A percentile compares a stretch with the other conserved stretches of the same genome.
These are phyloP conservation scores for Claviceps capensis DNA, from an alignment of 2,329 filamentous ascomycete species.

Conservation along the genomic window DNA sequence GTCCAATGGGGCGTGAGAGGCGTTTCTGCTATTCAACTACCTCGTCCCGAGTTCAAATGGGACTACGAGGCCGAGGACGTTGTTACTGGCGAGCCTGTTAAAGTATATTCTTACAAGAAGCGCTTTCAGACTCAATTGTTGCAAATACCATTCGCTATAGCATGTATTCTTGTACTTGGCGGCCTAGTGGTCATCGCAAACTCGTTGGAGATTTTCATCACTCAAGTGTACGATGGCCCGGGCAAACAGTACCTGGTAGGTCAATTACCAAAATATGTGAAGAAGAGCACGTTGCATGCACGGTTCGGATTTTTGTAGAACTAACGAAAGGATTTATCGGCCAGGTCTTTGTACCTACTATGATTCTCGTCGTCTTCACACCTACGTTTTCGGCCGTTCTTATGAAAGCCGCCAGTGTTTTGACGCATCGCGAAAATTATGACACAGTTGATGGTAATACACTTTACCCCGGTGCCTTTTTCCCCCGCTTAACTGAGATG, in stretches of 20 bases:
- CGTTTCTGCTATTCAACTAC: constrained; percentile 68
- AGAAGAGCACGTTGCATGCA: no score
- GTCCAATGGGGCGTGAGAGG: constrained; percentile 81
- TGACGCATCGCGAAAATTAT: constrained; percentile 86
- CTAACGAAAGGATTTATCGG: not conserved
- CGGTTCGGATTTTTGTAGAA: not conserved
- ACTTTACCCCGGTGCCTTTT: constrained; percentile 4
- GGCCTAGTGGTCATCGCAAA: constrained; percentile 77
- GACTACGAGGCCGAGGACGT: constrained; percentile 67
- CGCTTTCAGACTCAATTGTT: constrained; percentile 64
- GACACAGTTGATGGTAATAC: constrained; percentile 58
- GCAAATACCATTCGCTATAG: constrained; percentile 71
- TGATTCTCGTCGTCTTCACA: constrained; percentile 69
- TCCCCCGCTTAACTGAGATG: not conserved
- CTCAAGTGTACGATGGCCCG: constrained; percentile 81
- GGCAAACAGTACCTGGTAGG: constrained; percentile 72
- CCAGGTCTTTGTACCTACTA: constrained; percentile 74
- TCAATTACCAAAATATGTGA: not conserved
- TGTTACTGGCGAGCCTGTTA: constrained; percentile 65
- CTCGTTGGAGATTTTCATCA: constrained; percentile 89
- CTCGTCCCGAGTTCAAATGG: constrained; percentile 63
- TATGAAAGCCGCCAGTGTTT: constrained; percentile 57
- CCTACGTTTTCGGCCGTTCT: constrained; percentile 67
- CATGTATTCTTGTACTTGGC: constrained; percentile 59
- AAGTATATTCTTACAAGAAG: constrained; percentile 63